Base-by-base conservation (phyloP, 169 alveolate species). In the Eimeria mitis region DNA sequence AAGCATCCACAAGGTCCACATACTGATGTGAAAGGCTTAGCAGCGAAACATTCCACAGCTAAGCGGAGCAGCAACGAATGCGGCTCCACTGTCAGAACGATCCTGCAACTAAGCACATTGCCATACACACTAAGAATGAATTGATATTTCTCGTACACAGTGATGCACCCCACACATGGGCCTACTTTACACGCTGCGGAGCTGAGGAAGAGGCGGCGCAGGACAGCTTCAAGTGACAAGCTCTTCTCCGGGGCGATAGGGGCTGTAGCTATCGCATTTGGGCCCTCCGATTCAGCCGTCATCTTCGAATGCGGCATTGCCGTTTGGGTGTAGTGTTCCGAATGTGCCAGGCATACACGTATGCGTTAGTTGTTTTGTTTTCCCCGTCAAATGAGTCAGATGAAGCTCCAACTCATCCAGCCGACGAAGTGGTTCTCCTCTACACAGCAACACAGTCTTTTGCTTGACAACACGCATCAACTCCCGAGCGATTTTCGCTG, bases 141-240 rank as follows among this genome's bases (percentile, higher is more conserved):
- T 14, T 19, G 40, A 40, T 73, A 6, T 40, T 6, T 73, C 9
- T 14, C 4, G 9, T 34, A 2, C 54, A 14, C 40, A 19, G 19
- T 42, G 83, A 34, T 16, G 83, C 88, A 28, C 28, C 21, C 47
- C 47, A 78, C 70, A n/a, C 25, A 13, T 34, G 68, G n/a, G 68
- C 83, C 37, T 65, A 63, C 94, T 49, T 87, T 87, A 34, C 56
- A 63, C 0, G 83, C 94, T 44, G 94, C n/a, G 71, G 84, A 42
- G 49, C 94, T 87, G 49, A 87, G 75, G 83, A 87, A 87, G 75
- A 87, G 23, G 19, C 63, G 54, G 84, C 94, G 56, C 47, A 87
- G 81, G 31, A 61, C 71, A 52, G 40, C 47, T 87, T 87, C 94
- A 61, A 87, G 81, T 7, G 94, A 87, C 94, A 87, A 52, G 31